A percentile compares a stretch with the other conserved stretches of the same genome.
Evolutionary conservation across 208 protist species (phyloP).

Genomic region (Trypanosoma boissoni): DNA sequence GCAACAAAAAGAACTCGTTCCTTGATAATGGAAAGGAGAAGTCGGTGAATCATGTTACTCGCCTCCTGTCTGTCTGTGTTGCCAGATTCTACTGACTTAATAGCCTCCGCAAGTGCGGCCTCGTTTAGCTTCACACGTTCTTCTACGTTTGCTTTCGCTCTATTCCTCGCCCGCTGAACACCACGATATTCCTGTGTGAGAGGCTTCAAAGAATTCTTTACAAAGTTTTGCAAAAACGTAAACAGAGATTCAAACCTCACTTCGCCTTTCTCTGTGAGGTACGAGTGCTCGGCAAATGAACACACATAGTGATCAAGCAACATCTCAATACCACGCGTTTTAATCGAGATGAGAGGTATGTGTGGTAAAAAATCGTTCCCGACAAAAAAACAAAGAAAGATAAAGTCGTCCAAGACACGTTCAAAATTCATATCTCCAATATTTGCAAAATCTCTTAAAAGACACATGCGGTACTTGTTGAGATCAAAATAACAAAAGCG

Average conservation of each 20-base stretch:
- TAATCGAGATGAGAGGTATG: conserved; percentile 97
- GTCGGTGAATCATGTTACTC: conserved; percentile 44
- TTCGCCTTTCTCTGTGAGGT: conserved; percentile 84
- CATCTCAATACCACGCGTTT: conserved; percentile 94
- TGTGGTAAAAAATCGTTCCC: conserved; percentile 99
- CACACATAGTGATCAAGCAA: conserved; percentile 90
- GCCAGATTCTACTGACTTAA: conserved; percentile 17
- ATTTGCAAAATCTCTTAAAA: conserved; percentile 77
- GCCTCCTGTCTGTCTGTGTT: conserved; percentile 54
- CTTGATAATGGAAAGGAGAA: conserved; percentile 48
- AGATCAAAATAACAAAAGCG: conserved; percentile 91
- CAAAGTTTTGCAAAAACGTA: conserved; percentile 67
- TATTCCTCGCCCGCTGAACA: conserved; percentile 50
- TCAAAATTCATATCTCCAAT: conserved; percentile 93
- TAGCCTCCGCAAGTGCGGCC: conserved; percentile 10
- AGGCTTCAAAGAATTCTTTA: conserved; percentile 36
- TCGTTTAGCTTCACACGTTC: conserved; percentile 57
- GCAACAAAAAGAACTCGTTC: conserved; percentile 65
- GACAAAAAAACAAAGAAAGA: conserved; percentile 99
- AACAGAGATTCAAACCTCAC: conserved; percentile 65
- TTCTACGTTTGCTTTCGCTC: conserved; percentile 74
- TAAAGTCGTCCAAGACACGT: conserved; percentile 98
- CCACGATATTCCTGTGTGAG: conserved; percentile 68
- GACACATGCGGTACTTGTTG: conserved; percentile 56
- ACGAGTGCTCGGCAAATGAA: conserved; percentile 62